Evolutionary conservation across 257 asterid species (phyloP), one percentile per base, ranked within the genome.

Genomic region (Solanum commersonii): DNA sequence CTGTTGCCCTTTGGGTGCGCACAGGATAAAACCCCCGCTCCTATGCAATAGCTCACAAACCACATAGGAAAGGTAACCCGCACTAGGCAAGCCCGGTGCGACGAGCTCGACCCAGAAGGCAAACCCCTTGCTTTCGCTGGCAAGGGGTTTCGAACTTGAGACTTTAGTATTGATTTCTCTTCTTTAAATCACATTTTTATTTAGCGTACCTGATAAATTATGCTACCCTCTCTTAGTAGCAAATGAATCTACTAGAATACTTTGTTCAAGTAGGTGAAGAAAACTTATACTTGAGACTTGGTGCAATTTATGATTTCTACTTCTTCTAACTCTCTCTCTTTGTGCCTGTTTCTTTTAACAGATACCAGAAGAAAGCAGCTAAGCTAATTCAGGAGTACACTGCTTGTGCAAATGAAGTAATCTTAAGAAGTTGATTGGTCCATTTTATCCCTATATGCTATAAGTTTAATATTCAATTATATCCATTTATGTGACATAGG

Each of bases 301-400:
- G 27, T 65, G 34, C 68, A 40, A 40, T 74, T 31, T 84, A 37
- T 52, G 76, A 56, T 83, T 82, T 81, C 83, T 20, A 42, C 63
- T 71, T 49, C 87, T 13, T 68, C 79, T 52, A 29, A 77, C 60
- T 22, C 25, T 15, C n/a, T 42, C 63, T 13, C 38, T 83, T 38
- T 81, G 52, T 77, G 85, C 86, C 63, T 81, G 76, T 46, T 76
- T 65, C 71, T 73, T 88, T 87, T 77, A 87, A 87, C 79, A 96
- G 98, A 95, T 96, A 96, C 90, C 99, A 97, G 90, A 97, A 94
- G 95, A 94, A 91, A 93, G 93, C 98, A 87, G 98, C 98, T 11
- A 97, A 93, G 92, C 91, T 95, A 86, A 92, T 92, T 91, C 99
- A 97, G 89, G 99, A 96, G 91, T 92, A 90, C 90, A 94, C 98